Evolutionary conservation across 306 rosid species (phyloP).

Genomic region (Castanea mollissima): DNA sequence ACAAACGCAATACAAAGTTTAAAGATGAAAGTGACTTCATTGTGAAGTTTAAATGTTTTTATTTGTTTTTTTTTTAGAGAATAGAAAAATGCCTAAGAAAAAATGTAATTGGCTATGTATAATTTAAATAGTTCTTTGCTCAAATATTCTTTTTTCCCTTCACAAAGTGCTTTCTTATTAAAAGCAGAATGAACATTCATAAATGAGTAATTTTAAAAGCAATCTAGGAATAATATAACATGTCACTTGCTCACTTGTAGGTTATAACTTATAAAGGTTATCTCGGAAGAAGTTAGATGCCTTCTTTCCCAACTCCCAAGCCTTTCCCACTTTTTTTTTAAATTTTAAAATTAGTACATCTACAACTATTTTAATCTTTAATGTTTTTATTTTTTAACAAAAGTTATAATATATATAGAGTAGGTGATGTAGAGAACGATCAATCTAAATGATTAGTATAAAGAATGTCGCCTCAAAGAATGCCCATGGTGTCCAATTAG

Average conservation of each 20-base stretch:
- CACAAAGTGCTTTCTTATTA: conserved; percentile 18
- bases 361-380: conserved; percentile 3
- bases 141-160: neutral
- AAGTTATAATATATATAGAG: neutral
- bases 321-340: neutral
- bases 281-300: conserved; percentile 34
- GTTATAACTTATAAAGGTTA: neutral
- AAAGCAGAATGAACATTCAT: conserved; percentile 24
- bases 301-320: conserved; percentile 22
- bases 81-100: neutral
- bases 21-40: conserved; percentile 32
- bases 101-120: neutral
- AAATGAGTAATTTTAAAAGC: conserved; percentile 21
- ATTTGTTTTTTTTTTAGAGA: neutral
- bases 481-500: neutral
- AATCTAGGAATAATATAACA: conserved; percentile 9
- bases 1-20: conserved; percentile 19
- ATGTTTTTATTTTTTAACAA: neutral
- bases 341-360: neutral
- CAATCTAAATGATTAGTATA: neutral
- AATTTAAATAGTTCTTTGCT: neutral
- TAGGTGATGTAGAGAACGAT: neutral
- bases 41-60: conserved; percentile 19
- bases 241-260: conserved; percentile 14
- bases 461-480: neutral